phyloP scores from a whole-genome alignment of 106 monocot species.

The Dendrobium chrysotoxum region DNA sequence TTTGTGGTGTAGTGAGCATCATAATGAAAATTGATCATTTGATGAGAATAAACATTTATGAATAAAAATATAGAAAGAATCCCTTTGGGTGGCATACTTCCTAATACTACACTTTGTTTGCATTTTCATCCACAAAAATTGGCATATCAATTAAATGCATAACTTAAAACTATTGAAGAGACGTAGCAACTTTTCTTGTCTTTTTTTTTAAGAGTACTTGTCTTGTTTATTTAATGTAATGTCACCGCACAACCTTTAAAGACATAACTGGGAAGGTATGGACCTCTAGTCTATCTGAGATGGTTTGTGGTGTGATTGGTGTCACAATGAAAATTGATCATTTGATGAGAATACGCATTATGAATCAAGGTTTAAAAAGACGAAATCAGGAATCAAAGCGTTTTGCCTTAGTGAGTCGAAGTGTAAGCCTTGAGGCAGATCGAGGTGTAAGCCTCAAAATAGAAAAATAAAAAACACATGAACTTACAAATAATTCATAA shows the following conservation, averaged over 20 bases:
- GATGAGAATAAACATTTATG: not conserved
- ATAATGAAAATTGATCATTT: not conserved
- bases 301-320: too few relatives aligned
- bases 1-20: not conserved
- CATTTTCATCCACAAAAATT: not conserved
- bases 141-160: not conserved
- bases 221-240: not conserved
- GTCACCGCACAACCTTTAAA: not conserved
- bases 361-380: too few relatives aligned
- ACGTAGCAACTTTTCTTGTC: not conserved
- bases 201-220: too few relatives aligned
- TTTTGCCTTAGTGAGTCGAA: too few relatives aligned
- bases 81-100: not conserved
- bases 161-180: not conserved
- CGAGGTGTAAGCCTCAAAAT: too few relatives aligned
- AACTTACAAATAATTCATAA: too few relatives aligned
- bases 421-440: too few relatives aligned
- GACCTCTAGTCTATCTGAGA: too few relatives aligned
- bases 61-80: not conserved
- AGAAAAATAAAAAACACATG: too few relatives aligned
- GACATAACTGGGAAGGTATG: not conserved
- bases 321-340: too few relatives aligned
- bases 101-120: not conserved
- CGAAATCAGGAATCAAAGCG: too few relatives aligned
- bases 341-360: too few relatives aligned